Percentiles rank a stretch among this genome's conserved stretches.
Evolutionary conservation across 2,329 filamentous ascomycete genomes (phyloP).

Genomic region (Cladosporium sp.): DNA sequence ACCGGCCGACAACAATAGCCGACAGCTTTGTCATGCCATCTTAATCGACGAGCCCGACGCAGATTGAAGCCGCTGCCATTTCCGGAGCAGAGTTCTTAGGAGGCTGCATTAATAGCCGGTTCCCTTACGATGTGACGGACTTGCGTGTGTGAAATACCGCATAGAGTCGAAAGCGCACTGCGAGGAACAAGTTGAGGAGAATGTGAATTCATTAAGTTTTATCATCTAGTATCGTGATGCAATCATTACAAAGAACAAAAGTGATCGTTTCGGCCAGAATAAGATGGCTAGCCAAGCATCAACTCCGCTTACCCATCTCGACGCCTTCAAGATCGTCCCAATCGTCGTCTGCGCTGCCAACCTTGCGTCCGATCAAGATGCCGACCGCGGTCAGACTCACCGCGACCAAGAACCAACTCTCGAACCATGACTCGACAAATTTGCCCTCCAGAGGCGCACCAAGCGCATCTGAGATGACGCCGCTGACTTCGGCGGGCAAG

Average conservation of each 20-base stretch:
- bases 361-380: slow-evolving; percentile 69
- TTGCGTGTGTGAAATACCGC: neutral
- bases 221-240: slow-evolving; percentile 6
- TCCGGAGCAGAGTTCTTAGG: slow-evolving; percentile 22
- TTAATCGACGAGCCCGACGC: too few relatives aligned
- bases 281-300: neutral
- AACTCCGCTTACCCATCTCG: slow-evolving; percentile 65
- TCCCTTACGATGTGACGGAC: too few relatives aligned
- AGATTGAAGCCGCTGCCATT: slow-evolving; percentile 18
- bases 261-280: neutral
- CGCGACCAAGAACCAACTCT: slow-evolving; percentile 77
- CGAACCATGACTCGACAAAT: slow-evolving; percentile 82
- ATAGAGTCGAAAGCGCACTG: neutral
- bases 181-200: neutral
- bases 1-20: too few relatives aligned
- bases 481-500: slow-evolving; percentile 73
- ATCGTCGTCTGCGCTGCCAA: slow-evolving; percentile 46
- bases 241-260: slow-evolving; percentile 1
- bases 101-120: neutral
- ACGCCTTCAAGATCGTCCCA: slow-evolving; percentile 44
- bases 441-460: slow-evolving; percentile 71
- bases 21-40: too few relatives aligned
- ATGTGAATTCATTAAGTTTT: slow-evolving; percentile 7
- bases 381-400: slow-evolving; percentile 67
- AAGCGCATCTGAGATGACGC: slow-evolving; percentile 73